Conservation (phyloP, 1,284 basidiomycete genomes). For the Naganishia sp. region DNA sequence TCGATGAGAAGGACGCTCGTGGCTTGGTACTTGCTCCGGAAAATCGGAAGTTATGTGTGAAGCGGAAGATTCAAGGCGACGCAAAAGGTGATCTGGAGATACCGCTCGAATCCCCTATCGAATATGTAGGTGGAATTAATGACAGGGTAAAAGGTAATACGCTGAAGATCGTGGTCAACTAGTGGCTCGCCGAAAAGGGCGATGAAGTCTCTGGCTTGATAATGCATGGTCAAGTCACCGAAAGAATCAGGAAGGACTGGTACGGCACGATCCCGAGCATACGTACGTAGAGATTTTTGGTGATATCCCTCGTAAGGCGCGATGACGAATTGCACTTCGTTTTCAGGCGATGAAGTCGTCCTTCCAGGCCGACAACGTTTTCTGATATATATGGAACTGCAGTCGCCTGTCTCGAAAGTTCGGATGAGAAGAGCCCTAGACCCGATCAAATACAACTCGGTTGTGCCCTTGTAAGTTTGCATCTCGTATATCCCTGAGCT, state of each 20-base stretch:
- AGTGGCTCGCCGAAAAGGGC: slow-evolving; percentile 9
- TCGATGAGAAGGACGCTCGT: neutral
- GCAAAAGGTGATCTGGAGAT: slow-evolving; percentile 2
- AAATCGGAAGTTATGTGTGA: neutral
- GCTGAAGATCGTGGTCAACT: no score
- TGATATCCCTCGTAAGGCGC: no score
- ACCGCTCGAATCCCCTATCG: neutral
- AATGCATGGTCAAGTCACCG: neutral
- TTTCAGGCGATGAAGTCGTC: neutral
- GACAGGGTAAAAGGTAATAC: no score
- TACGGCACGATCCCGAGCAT: slow-evolving; percentile 3
- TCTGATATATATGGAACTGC: neutral
- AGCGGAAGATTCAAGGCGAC: neutral
- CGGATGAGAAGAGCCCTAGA: neutral
- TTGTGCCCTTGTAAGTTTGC: neutral
- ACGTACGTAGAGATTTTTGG: neutral
- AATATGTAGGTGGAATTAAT: neutral
- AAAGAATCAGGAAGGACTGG: slow-evolving; percentile 13
- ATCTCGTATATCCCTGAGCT: neutral
- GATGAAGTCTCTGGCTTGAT: slow-evolving; percentile 9
- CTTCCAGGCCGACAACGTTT: slow-evolving; percentile 1
- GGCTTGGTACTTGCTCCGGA: neutral
- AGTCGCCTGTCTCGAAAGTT: neutral
- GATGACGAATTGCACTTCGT: no score
- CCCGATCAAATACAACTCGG: neutral